Conservation (phyloP, 306 rosid genomes). For the Quercus rubra region DNA sequence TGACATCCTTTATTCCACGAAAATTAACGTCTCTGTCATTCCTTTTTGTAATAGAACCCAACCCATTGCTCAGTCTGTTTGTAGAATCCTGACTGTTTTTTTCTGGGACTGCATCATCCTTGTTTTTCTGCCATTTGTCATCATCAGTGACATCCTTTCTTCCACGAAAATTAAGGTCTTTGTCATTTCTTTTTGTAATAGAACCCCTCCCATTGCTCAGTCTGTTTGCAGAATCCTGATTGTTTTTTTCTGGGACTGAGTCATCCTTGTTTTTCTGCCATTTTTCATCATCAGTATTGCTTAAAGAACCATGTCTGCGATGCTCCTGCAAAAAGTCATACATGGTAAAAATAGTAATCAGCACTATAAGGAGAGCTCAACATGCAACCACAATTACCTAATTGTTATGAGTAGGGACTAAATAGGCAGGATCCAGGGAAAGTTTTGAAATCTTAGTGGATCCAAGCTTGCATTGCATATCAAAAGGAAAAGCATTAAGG, state of each 20-base stretch:
- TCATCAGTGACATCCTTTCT: conserved; percentile 23
- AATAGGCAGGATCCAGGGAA: background rate
- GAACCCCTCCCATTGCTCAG: background rate
- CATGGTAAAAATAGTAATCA: conserved; percentile 12
- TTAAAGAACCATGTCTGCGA: background rate
- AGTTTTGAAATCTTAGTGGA: background rate
- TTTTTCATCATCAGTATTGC: conserved; percentile 13
- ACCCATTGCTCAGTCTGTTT: background rate
- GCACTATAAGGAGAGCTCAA: background rate
- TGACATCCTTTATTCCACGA: conserved; percentile 20
- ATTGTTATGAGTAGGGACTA: background rate
- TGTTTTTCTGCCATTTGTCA: conserved; percentile 17
- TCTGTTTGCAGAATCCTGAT: conserved; percentile 5
- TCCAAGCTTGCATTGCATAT: background rate
- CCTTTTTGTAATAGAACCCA: background rate
- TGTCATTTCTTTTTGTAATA: conserved; percentile 15
- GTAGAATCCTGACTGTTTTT: conserved; percentile 11
- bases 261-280: conserved; percentile 15
- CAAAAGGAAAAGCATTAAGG: too few relatives aligned
- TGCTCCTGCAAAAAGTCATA: conserved; percentile 37
- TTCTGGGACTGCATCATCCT: background rate
- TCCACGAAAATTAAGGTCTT: background rate
- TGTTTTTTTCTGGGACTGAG: conserved; percentile 1
- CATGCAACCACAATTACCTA: background rate
- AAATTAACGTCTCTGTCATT: conserved; percentile 9